Conservation (phyloP, 768 basidiomycete genomes). For the Boletus eberwhitei region DNA sequence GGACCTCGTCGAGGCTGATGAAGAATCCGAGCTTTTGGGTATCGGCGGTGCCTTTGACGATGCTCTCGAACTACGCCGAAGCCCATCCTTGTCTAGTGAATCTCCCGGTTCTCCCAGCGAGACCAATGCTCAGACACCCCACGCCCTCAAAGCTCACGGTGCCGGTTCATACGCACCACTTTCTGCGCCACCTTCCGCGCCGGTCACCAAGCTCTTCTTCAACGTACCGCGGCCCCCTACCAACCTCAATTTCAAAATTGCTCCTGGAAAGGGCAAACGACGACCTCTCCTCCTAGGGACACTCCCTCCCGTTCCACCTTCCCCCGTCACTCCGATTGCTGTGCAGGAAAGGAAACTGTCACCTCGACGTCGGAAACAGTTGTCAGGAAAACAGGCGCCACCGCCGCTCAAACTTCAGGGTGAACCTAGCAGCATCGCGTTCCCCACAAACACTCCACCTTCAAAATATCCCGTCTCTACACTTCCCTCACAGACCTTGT, state of each 20-base stretch:
- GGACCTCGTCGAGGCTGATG: conserved; percentile 78
- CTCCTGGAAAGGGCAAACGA: conserved; percentile 52
- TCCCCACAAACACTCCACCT: conserved; percentile 23
- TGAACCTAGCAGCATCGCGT: conserved; percentile 26
- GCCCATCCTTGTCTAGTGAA: conserved; percentile 34
- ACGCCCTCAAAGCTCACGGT: conserved; percentile 20
- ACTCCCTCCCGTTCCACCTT: conserved; percentile 71
- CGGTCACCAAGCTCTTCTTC: conserved; percentile 59
- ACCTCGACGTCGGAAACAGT: conserved; percentile 44
- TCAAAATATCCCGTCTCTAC: conserved; percentile 27
- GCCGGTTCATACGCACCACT: conserved; percentile 4
- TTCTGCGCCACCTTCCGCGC: conserved; percentile 48
- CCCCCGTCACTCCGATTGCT: conserved; percentile 55
- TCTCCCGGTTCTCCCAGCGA: conserved; percentile 36
- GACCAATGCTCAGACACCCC: conserved; percentile 21
- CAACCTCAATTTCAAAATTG: conserved; percentile 49
- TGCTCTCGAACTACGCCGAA: conserved; percentile 32
- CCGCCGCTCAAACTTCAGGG: conserved; percentile 52
- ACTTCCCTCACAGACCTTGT: conserved; percentile 78
- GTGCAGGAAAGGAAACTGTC: conserved; percentile 31
- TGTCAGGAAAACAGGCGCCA: conserved; percentile 52
- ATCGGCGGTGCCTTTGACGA: conserved; percentile 62
- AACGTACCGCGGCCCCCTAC: conserved; percentile 38
- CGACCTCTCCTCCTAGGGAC: conserved; percentile 60
- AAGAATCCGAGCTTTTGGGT: conserved; percentile 69